Percentiles rank a stretch among this genome's conserved stretches.
These are phyloP conservation scores for Suillus alpinus DNA, from an alignment of 768 basidiomycete genomes.

Conservation along the genomic window DNA sequence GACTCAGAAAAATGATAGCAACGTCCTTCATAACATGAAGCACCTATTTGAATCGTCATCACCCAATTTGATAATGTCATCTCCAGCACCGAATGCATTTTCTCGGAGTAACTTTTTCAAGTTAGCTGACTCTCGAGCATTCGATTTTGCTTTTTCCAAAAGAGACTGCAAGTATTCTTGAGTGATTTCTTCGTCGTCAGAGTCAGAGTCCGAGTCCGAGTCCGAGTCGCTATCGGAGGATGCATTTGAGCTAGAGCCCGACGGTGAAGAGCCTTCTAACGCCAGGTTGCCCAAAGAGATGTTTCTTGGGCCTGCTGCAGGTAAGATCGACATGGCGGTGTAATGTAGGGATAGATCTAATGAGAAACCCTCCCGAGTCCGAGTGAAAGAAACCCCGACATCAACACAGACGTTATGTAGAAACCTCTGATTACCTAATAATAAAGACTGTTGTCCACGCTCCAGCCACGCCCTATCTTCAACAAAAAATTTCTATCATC, in stretches of 20 bases:
- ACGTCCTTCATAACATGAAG: conserved; percentile 8
- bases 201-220: conserved; percentile 34
- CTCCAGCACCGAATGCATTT: conserved; percentile 41
- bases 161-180: conserved; percentile 61
- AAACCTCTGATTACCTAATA: too few relatives aligned
- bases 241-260: conserved; percentile 30
- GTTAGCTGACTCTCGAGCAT: conserved; percentile 36
- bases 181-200: conserved; percentile 49
- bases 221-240: conserved; percentile 34
- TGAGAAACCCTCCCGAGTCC: too few relatives aligned
- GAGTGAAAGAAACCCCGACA: too few relatives aligned
- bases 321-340: too few relatives aligned
- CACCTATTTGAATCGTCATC: conserved; percentile 38
- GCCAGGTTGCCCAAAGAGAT: too few relatives aligned
- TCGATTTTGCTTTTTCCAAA: conserved; percentile 58
- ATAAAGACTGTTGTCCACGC: too few relatives aligned
- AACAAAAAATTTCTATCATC: too few relatives aligned
- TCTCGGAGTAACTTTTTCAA: conserved; percentile 23
- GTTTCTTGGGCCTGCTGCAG: too few relatives aligned
- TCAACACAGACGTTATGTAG: too few relatives aligned
- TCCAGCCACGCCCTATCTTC: too few relatives aligned
- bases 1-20: conserved; percentile 4
- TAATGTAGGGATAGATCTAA: too few relatives aligned
- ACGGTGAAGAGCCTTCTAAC: too few relatives aligned
- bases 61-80: conserved; percentile 50